Evolutionary conservation across 1,284 basidiomycete species (phyloP).

Genomic region (Tilletia horrida): DNA sequence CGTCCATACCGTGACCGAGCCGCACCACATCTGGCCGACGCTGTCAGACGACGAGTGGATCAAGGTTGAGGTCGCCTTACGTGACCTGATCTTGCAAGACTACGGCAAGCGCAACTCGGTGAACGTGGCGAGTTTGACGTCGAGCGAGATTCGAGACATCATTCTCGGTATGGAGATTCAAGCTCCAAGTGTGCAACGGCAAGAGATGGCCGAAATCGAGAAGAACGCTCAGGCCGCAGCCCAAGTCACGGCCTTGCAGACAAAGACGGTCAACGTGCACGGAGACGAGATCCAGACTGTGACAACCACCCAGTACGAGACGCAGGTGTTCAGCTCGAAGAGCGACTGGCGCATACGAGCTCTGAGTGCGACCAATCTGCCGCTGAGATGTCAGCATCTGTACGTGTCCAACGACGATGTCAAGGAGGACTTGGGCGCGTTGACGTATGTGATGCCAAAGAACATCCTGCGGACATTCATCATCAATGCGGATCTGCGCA

Average conservation of each 20-base stretch:
- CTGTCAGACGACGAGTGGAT: slow-evolving; percentile 97
- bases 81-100: slow-evolving; percentile 65
- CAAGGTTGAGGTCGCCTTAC: slow-evolving; percentile 94
- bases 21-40: slow-evolving; percentile 96
- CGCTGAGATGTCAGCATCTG: slow-evolving; percentile 93
- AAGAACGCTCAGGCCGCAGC: slow-evolving; percentile 84
- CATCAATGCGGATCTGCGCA: slow-evolving; percentile 85
- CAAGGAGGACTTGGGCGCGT: slow-evolving; percentile 89
- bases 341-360: slow-evolving; percentile 98
- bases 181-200: slow-evolving; percentile 76
- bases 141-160: slow-evolving; percentile 73
- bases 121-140: slow-evolving; percentile 94
- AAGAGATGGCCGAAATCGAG: slow-evolving; percentile 99
- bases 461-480: slow-evolving; percentile 95
- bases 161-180: slow-evolving; percentile 76
- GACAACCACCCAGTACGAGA: slow-evolving; percentile 97
- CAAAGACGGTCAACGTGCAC: slow-evolving; percentile 93
- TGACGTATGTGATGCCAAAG: slow-evolving; percentile 94
- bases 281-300: slow-evolving; percentile 95
- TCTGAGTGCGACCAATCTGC: slow-evolving; percentile 90
- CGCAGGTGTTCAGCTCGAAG: slow-evolving; percentile 94
- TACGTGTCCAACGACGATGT: slow-evolving; percentile 99
- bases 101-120: slow-evolving; percentile 99
- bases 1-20: slow-evolving; percentile 78
- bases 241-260: slow-evolving; percentile 94